Evolutionary conservation across 768 basidiomycete genomes (phyloP), one percentile per base, ranked within the genome.

Genomic region (Candolleomyces aberdarensis): DNA sequence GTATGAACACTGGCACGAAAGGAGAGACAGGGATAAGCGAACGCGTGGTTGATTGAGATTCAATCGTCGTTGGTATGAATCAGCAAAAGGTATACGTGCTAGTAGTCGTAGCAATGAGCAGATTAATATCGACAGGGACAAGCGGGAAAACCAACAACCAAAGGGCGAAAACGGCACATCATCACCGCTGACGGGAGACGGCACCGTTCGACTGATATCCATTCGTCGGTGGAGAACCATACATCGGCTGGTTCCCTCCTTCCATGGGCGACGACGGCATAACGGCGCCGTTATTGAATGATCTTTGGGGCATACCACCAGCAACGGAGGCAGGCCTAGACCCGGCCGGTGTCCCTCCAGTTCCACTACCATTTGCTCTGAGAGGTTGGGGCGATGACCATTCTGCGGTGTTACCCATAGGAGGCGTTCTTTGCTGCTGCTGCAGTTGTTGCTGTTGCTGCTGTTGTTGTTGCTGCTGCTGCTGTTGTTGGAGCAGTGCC

Each of bases 271-370:
- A 31, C 14, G 49, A 22, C 5, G 49, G 26, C 13, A 14, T 9
- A 39, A 11, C 52, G 14, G 15, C 32, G 5, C 31, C 52, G 32
- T 54, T 54, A 20, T 54, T 54, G 52, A 32, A 54, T 17, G 52
- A 39, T 39, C 52, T 54, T 39, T 39, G 32, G 11, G 51, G n/a
- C 29, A 31, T 15, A n/a, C 32, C 51, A 13, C 61, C 56, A 29
- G 36, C 50, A 20, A 58, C 61, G 22, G 61, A 58, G 3, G 56
- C 41, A 5, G 61, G 56, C 32, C 56, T 50, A 32, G 57, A 62
- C 15, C 49, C 48, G 9, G 50, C 56, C 13, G 43, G 26, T 26
- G 52, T 43, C 14, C 43, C 52, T 6, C 7, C 14, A 22, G 6
- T 36, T 36, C 36, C 36, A 11, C 39, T 41, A 44, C 55, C 48